Evolutionary conservation across 192 early-diverging fungal genomes (phyloP).

Genomic region (Backusella mclennaniae): DNA sequence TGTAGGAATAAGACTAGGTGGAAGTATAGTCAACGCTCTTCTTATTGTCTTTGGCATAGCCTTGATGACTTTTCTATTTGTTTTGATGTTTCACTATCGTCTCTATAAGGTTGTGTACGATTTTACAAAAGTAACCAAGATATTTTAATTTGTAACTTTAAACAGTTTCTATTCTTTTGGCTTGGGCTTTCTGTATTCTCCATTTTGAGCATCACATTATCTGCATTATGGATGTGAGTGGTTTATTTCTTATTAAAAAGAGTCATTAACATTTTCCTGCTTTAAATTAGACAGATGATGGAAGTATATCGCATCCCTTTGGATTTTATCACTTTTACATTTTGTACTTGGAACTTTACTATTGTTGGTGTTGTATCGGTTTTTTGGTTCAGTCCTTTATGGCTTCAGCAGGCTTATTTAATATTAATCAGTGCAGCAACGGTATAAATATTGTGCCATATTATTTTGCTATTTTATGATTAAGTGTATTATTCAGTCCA

Average conservation of each 20-base stretch:
- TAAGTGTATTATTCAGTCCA: slow-evolving; percentile 47
- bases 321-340: slow-evolving; percentile 64
- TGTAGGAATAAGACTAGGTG: not conserved
- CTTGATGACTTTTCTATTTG: slow-evolving; percentile 10
- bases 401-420: slow-evolving; percentile 71
- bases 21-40: not conserved
- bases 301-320: slow-evolving; percentile 49
- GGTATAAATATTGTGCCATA: slow-evolving; percentile 38
- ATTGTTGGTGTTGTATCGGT: slow-evolving; percentile 62
- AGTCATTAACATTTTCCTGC: not conserved
- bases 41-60: slow-evolving; percentile 2
- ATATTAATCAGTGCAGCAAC: slow-evolving; percentile 71
- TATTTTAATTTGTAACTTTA: not conserved
- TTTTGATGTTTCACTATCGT: slow-evolving; percentile 8
- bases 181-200: slow-evolving; percentile 2
- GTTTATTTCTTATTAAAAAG: not conserved
- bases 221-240: slow-evolving; percentile 10
- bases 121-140: not conserved
- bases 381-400: slow-evolving; percentile 73
- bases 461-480: not conserved
- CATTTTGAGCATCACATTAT: not conserved
- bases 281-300: slow-evolving; percentile 24
- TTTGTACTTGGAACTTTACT: slow-evolving; percentile 72
- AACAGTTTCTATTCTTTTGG: slow-evolving; percentile 12
- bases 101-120: not conserved